Conservation (phyloP, 768 basidiomycete species). For the Suillus luteus region DNA sequence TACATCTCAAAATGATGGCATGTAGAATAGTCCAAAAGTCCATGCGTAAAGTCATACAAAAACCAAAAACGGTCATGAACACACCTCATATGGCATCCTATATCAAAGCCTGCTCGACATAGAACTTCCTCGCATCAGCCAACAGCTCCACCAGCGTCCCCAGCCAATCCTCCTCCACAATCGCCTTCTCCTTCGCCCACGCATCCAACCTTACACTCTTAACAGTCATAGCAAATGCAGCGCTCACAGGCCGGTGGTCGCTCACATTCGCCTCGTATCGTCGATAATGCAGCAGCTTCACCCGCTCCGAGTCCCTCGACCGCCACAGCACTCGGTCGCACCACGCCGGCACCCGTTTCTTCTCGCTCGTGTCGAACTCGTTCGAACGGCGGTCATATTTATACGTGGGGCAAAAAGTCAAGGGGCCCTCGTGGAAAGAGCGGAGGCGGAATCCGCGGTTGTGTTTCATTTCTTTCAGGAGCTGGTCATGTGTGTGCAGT, state of each 20-base stretch:
- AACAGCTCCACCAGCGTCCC: slow-evolving; percentile 34
- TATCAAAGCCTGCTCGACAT: slow-evolving; percentile 32
- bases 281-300: slow-evolving; percentile 68
- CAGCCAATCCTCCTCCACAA: slow-evolving; percentile 59
- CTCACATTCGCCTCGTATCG: slow-evolving; percentile 88
- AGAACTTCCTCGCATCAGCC: slow-evolving; percentile 34
- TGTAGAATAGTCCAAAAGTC: slow-evolving; percentile 1
- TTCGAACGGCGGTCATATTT: slow-evolving; percentile 84
- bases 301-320: slow-evolving; percentile 53
- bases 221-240: slow-evolving; percentile 71
- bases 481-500: slow-evolving; percentile 81
- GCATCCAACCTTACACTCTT: slow-evolving; percentile 67
- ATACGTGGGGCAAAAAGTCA: slow-evolving; percentile 89
- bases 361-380: slow-evolving; percentile 88
- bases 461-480: slow-evolving; percentile 82
- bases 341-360: slow-evolving; percentile 90
- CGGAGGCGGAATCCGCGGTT: slow-evolving; percentile 90
- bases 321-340: slow-evolving; percentile 93
- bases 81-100: slow-evolving; percentile 16
- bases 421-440: slow-evolving; percentile 77
- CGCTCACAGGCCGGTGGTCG: slow-evolving; percentile 89
- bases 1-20: slow-evolving; percentile 2
- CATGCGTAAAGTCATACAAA: background rate
- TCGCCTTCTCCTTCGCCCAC: slow-evolving; percentile 55
- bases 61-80: background rate